phyloP scores from a whole-genome alignment of 2,329 filamentous ascomycete genomes.

The Stemphylium lycopersici region DNA sequence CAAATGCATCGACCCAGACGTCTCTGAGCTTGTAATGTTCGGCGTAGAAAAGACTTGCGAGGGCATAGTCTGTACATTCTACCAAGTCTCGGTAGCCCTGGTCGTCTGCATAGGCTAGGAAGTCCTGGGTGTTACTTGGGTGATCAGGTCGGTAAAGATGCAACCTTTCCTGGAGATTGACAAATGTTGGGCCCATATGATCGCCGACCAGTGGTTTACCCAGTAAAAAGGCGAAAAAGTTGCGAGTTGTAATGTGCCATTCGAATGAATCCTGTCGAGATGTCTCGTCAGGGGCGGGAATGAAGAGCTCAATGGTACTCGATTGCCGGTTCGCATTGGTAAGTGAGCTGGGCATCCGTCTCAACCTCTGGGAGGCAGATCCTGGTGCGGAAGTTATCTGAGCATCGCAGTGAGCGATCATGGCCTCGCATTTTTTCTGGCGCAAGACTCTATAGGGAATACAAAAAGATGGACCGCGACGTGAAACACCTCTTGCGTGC shows the following conservation, averaged over 20 bases:
- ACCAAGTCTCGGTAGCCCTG: slow-evolving; percentile 73
- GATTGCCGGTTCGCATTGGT: slow-evolving; percentile 48
- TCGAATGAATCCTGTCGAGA: slow-evolving; percentile 62
- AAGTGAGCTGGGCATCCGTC: slow-evolving; percentile 37
- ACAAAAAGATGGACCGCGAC: slow-evolving; percentile 70
- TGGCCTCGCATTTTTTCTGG: slow-evolving; percentile 62
- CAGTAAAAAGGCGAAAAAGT: slow-evolving; percentile 75
- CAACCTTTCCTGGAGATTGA: slow-evolving; percentile 70
- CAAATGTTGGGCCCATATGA: slow-evolving; percentile 68
- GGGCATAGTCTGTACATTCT: slow-evolving; percentile 69
- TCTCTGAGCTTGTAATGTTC: slow-evolving; percentile 68
- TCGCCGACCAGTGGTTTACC: slow-evolving; percentile 70
- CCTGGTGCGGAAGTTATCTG: slow-evolving; percentile 32
- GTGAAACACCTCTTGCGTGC: slow-evolving; percentile 68
- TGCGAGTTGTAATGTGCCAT: slow-evolving; percentile 73
- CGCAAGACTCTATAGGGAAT: slow-evolving; percentile 66
- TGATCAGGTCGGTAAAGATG: slow-evolving; percentile 62
- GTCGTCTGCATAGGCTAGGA: slow-evolving; percentile 69
- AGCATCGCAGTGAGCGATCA: slow-evolving; percentile 59
- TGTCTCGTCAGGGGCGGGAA: slow-evolving; percentile 66
- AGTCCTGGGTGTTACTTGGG: slow-evolving; percentile 64
- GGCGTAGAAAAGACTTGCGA: slow-evolving; percentile 71
- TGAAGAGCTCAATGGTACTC: slow-evolving; percentile 64
- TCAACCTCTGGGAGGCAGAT: slow-evolving; percentile 12
- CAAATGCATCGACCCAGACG: slow-evolving; percentile 76